Conservation (phyloP, 225 moss, liverwort and hornwort species). For the Pleurozium schreberi region DNA sequence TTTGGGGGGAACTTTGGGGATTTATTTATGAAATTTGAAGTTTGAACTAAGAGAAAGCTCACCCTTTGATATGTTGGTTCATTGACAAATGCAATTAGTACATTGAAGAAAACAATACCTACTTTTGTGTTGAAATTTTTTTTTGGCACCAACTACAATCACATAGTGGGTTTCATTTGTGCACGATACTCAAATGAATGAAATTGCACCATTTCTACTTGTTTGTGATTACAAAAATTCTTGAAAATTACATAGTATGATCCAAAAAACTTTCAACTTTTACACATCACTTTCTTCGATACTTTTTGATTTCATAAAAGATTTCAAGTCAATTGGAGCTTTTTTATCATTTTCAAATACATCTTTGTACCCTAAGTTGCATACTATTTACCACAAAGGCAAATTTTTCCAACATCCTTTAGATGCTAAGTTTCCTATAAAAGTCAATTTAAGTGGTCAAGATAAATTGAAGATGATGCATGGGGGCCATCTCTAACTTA, state of each 20-base stretch:
- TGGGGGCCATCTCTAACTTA: not conserved
- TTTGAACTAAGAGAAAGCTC: not conserved
- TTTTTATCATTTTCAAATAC: not conserved
- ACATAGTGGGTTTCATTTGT: too few species aligned
- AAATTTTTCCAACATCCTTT: not conserved
- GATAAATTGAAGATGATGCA: not conserved
- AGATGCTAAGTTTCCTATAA: not conserved
- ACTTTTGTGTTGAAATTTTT: accelerated
- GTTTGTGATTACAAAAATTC: not conserved
- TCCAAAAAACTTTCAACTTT: not conserved
- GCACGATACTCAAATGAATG: too few species aligned
- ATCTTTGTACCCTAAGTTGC: not conserved
- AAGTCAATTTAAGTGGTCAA: not conserved
- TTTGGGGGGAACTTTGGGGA: not conserved
- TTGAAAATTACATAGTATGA: not conserved
- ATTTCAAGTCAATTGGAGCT: not conserved
- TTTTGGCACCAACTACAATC: too few species aligned
- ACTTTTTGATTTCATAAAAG: not conserved
- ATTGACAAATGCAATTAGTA: not conserved
- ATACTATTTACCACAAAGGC: not conserved
- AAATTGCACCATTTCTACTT: not conserved
- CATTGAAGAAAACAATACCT: not conserved
- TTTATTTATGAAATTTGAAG: not conserved
- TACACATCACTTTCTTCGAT: not conserved
- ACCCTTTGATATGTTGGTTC: not conserved